Percentiles rank a stretch among this genome's conserved stretches.
These are phyloP conservation scores for Articulospora tetracladia DNA, from an alignment of 495 filamentous ascomycete species.

Conservation along the genomic window DNA sequence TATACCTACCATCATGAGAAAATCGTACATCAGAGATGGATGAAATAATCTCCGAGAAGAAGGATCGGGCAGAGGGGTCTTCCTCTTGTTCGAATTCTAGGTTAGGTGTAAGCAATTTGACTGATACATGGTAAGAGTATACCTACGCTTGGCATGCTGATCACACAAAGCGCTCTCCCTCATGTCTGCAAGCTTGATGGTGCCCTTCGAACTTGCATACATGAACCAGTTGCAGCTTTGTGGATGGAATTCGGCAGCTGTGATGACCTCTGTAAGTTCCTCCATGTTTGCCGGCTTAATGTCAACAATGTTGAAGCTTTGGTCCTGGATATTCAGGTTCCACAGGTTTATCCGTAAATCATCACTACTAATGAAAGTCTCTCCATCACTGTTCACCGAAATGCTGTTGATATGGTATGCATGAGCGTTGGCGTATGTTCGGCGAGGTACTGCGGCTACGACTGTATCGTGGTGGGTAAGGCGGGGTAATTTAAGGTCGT, in stretches of 20 bases:
- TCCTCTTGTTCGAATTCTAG: slow-evolving; percentile 98
- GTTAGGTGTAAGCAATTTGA: slow-evolving; percentile 2
- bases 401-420: slow-evolving; percentile 99
- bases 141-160: slow-evolving; percentile 89
- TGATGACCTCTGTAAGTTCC: slow-evolving; percentile 97
- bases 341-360: slow-evolving; percentile 97
- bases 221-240: slow-evolving; percentile 99
- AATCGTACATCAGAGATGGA: slow-evolving; percentile 99
- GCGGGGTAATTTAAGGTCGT: slow-evolving; percentile 84
- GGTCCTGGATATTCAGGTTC: slow-evolving; percentile 98
- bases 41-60: slow-evolving; percentile 99
- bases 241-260: slow-evolving; percentile 96
- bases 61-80: slow-evolving; percentile 95
- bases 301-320: slow-evolving; percentile 99
- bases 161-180: slow-evolving; percentile 93
- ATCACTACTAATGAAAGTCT: slow-evolving; percentile 98
- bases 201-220: slow-evolving; percentile 99
- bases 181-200: slow-evolving; percentile 99
- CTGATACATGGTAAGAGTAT: not conserved
- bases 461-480: slow-evolving; percentile 98
- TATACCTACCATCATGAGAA: slow-evolving; percentile 93
- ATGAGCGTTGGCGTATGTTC: slow-evolving; percentile 97
- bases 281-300: slow-evolving; percentile 99
- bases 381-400: slow-evolving; percentile 97
- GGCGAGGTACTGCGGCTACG: slow-evolving; percentile 89